Conservation (phyloP, 2,329 filamentous ascomycete species). For the Trichoderma atrobrunneum region DNA sequence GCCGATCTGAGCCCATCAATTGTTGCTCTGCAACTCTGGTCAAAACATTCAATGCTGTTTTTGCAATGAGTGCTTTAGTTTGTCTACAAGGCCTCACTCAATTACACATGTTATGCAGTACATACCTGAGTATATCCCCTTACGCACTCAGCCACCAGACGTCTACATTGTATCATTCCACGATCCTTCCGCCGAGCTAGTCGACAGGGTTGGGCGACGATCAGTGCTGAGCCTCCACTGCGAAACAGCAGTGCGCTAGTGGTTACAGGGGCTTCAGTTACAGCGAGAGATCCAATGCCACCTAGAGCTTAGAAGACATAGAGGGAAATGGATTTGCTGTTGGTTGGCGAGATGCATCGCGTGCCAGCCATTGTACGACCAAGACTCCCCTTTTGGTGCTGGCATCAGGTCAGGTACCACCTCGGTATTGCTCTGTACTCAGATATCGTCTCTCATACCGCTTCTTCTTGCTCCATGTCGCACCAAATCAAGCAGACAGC, state of each 20-base stretch:
- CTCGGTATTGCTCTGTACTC: not conserved
- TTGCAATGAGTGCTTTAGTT: not conserved
- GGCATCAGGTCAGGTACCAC: not conserved
- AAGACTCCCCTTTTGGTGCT: not conserved
- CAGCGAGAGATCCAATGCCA: not conserved
- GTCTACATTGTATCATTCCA: not conserved
- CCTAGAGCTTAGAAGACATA: no score
- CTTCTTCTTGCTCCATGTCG: not conserved
- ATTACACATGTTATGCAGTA: not conserved
- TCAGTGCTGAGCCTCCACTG: slow-evolving; percentile 1
- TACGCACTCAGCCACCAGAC: not conserved
- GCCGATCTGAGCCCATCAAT: not conserved
- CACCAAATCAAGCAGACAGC: not conserved
- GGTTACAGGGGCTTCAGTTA: slow-evolving; percentile 1
- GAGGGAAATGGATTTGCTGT: not conserved
- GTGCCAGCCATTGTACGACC: not conserved
- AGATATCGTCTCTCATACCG: not conserved
- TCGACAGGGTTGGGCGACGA: not conserved
- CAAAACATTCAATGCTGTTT: not conserved
- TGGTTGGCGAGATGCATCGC: slow-evolving; percentile 1
- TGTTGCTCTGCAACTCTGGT: not conserved
- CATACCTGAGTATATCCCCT: not conserved
- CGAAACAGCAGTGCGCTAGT: slow-evolving; percentile 11
- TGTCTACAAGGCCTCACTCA: no score
- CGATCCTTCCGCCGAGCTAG: not conserved